A percentile compares a stretch with the other conserved stretches of the same genome.
phyloP scores from a whole-genome alignment of 768 basidiomycete genomes.

The Baorangia bicolor region DNA sequence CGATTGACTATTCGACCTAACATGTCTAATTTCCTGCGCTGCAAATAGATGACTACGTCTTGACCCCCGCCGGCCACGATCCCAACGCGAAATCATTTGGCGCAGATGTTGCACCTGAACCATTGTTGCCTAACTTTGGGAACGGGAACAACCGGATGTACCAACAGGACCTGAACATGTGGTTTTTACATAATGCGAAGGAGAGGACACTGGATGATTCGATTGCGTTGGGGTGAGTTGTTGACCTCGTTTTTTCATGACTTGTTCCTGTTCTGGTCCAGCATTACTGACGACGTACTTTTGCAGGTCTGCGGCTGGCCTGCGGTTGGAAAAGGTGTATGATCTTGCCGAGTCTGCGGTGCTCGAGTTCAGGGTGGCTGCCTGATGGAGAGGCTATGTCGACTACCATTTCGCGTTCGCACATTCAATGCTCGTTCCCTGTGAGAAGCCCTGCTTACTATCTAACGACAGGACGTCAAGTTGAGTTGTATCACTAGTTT shows the following conservation, averaged over 20 bases:
- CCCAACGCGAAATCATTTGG: slow-evolving; percentile 2
- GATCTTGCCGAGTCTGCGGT: slow-evolving; percentile 29
- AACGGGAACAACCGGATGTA: slow-evolving; percentile 41
- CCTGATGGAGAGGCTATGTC: slow-evolving; percentile 1
- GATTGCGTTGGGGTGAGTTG: slow-evolving; percentile 32
- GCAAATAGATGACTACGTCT: slow-evolving; percentile 23
- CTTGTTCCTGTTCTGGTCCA: neutral
- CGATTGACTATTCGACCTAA: too few relatives aligned
- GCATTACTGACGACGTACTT: neutral
- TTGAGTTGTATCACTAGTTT: neutral
- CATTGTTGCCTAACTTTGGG: slow-evolving; percentile 49
- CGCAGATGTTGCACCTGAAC: slow-evolving; percentile 39
- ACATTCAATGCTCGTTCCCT: neutral
- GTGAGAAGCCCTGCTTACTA: neutral
- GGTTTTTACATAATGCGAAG: slow-evolving; percentile 39
- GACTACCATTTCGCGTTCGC: neutral
- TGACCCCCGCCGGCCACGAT: slow-evolving; percentile 13
- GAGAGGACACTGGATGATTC: slow-evolving; percentile 45
- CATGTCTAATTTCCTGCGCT: neutral
- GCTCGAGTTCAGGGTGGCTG: slow-evolving; percentile 22
- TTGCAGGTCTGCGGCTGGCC: slow-evolving; percentile 16
- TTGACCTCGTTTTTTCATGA: neutral
- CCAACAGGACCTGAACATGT: slow-evolving; percentile 48
- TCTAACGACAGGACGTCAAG: neutral
- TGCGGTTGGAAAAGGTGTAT: slow-evolving; percentile 26